Percentiles rank a stretch among this genome's conserved stretches.
Conservation (phyloP, 2,329 filamentous ascomycete species). For the Dactylonectria estremocensis region DNA sequence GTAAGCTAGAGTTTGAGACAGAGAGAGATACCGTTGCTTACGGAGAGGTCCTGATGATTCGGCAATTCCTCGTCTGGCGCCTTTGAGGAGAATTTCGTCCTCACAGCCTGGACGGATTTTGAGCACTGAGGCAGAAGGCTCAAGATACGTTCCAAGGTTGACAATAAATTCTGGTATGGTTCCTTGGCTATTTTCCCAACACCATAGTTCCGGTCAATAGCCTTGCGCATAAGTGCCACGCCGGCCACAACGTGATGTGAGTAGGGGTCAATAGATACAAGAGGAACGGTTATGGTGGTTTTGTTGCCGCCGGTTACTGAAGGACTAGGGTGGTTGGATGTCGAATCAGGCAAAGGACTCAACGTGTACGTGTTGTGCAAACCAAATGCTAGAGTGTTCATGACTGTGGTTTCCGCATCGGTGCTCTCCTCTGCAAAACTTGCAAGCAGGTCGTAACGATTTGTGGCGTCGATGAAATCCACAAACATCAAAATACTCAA, state of each 20-base stretch:
- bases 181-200: slow-evolving; percentile 46
- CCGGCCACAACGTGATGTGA: slow-evolving; percentile 52
- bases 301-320: background rate
- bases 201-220: slow-evolving; percentile 48
- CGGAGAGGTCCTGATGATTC: too few relatives aligned
- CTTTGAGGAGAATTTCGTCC: slow-evolving; percentile 38
- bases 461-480: slow-evolving; percentile 50
- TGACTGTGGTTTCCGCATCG: slow-evolving; percentile 51
- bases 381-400: slow-evolving; percentile 52
- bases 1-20: too few relatives aligned
- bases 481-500: slow-evolving; percentile 52
- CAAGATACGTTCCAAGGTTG: slow-evolving; percentile 47
- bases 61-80: too few relatives aligned
- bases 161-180: slow-evolving; percentile 46
- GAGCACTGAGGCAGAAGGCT: slow-evolving; percentile 50
- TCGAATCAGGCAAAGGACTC: slow-evolving; percentile 4
- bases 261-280: slow-evolving; percentile 53
- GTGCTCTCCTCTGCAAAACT: slow-evolving; percentile 43
- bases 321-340: background rate
- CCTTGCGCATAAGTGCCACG: slow-evolving; percentile 50
- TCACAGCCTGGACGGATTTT: slow-evolving; percentile 51
- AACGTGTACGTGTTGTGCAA: slow-evolving; percentile 48
- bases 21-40: too few relatives aligned
- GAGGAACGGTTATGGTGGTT: slow-evolving; percentile 42
- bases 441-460: slow-evolving; percentile 46